A percentile compares a stretch with the other conserved stretches of the same genome.
phyloP scores from a whole-genome alignment of 257 asterid species.

The Nicotiana noctiflora region DNA sequence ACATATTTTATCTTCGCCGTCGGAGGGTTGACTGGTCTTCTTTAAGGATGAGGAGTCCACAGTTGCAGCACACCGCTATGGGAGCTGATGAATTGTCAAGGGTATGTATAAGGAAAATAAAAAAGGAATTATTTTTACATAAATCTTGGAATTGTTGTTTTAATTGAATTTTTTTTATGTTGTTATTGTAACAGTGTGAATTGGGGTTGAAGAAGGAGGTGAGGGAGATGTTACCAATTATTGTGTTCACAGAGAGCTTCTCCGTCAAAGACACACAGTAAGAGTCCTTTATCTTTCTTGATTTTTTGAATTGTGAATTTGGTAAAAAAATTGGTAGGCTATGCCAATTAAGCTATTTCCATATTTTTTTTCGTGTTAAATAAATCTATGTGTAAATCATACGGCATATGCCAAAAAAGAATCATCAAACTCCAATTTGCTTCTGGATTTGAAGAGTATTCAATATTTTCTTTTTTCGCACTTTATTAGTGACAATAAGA shows the following conservation, averaged over 20 bases:
- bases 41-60: conserved; percentile 42
- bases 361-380: too few species aligned
- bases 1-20: conserved; percentile 57
- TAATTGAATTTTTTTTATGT: neutral
- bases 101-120: conserved; percentile 17
- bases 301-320: neutral
- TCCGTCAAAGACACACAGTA: too few species aligned
- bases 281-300: conserved; percentile 11
- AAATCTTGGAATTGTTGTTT: neutral
- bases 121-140: neutral
- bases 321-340: neutral
- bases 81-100: conserved; percentile 32
- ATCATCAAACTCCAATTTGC: too few species aligned
- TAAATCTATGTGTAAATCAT: too few species aligned
- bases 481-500: too few species aligned
- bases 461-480: too few species aligned
- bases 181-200: conserved; percentile 41
- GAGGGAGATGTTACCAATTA: too few species aligned
- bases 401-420: too few species aligned
- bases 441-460: too few species aligned
- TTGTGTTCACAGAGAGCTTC: too few species aligned
- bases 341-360: neutral
- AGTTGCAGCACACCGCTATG: conserved; percentile 14
- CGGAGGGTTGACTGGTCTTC: conserved; percentile 62
- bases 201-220: too few species aligned